Percentiles rank a stretch among this genome's conserved stretches.
phyloP scores from a whole-genome alignment of 805 yeast genomes.

The Candida ulmi region DNA sequence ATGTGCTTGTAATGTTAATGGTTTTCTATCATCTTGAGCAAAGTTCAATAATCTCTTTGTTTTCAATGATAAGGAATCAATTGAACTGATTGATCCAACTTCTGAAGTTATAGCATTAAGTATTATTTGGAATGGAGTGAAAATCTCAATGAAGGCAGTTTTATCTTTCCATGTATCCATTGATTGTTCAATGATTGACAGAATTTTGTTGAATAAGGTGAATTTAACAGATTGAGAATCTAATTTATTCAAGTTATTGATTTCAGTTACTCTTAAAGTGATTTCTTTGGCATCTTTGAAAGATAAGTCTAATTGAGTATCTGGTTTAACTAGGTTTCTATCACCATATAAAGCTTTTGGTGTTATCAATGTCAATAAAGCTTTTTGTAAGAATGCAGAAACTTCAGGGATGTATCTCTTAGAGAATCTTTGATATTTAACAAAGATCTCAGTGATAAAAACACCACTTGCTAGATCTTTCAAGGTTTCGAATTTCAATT shows the following conservation, averaged over 20 bases:
- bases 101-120: conserved; percentile 34
- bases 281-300: conserved; percentile 3
- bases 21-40: conserved; percentile 47
- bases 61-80: conserved; percentile 35
- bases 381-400: conserved; percentile 48
- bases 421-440: conserved; percentile 73
- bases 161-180: conserved; percentile 56
- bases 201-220: conserved; percentile 22
- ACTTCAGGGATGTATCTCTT: conserved; percentile 84
- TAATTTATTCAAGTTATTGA: conserved; percentile 22
- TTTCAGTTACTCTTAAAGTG: conserved; percentile 15
- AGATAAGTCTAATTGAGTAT: conserved; percentile 21
- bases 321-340: conserved; percentile 9
- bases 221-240: conserved; percentile 17
- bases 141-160: conserved; percentile 54
- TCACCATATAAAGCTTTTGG: conserved; percentile 14
- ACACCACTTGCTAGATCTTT: conserved; percentile 52
- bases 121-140: conserved; percentile 39
- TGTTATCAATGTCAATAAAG: conserved; percentile 40
- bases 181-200: conserved; percentile 26
- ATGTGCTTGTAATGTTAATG: conserved; percentile 79
- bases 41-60: conserved; percentile 45
- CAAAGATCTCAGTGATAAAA: conserved; percentile 56
- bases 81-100: conserved; percentile 28
- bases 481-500: conserved; percentile 35